Evolutionary conservation across 2,329 filamentous ascomycete species (phyloP).

Genomic region (Mycogone perniciosa): DNA sequence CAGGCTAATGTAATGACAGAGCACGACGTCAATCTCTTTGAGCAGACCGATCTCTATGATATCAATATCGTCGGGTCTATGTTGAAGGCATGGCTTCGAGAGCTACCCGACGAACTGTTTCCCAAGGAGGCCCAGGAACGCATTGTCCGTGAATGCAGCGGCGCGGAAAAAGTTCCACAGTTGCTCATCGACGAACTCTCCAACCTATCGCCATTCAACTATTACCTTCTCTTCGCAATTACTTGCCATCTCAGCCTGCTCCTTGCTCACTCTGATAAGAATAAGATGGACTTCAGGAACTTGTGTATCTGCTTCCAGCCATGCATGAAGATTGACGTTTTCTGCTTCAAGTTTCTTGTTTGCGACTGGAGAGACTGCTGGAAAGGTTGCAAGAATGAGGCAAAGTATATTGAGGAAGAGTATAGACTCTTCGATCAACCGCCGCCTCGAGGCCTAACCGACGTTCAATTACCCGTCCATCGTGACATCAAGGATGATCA

Average conservation of each 20-base stretch:
- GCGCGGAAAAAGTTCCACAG: slow-evolving; percentile 74
- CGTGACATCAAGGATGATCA: slow-evolving; percentile 12
- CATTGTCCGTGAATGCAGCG: slow-evolving; percentile 72
- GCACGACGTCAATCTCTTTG: slow-evolving; percentile 82
- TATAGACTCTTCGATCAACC: slow-evolving; percentile 55
- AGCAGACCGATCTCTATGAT: slow-evolving; percentile 82
- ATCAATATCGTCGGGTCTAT: slow-evolving; percentile 95
- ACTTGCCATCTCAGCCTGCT: slow-evolving; percentile 92
- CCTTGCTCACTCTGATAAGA: slow-evolving; percentile 85
- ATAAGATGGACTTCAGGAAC: slow-evolving; percentile 97
- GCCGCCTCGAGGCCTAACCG: slow-evolving; percentile 43
- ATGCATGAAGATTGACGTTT: slow-evolving; percentile 91
- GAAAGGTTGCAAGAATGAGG: slow-evolving; percentile 91
- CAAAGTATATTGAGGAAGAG: slow-evolving; percentile 67
- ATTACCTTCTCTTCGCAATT: slow-evolving; percentile 94
- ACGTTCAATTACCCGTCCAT: slow-evolving; percentile 26
- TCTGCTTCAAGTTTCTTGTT: slow-evolving; percentile 92
- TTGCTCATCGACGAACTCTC: slow-evolving; percentile 86
- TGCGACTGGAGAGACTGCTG: slow-evolving; percentile 95
- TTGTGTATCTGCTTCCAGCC: slow-evolving; percentile 96
- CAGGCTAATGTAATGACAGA: slow-evolving; percentile 43
- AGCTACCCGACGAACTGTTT: slow-evolving; percentile 90
- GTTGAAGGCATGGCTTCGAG: slow-evolving; percentile 92
- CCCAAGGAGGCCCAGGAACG: slow-evolving; percentile 76
- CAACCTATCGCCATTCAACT: slow-evolving; percentile 92